These are phyloP conservation scores for Torulaspora microellipsoides DNA, from an alignment of 805 yeast species.

Conservation along the genomic window DNA sequence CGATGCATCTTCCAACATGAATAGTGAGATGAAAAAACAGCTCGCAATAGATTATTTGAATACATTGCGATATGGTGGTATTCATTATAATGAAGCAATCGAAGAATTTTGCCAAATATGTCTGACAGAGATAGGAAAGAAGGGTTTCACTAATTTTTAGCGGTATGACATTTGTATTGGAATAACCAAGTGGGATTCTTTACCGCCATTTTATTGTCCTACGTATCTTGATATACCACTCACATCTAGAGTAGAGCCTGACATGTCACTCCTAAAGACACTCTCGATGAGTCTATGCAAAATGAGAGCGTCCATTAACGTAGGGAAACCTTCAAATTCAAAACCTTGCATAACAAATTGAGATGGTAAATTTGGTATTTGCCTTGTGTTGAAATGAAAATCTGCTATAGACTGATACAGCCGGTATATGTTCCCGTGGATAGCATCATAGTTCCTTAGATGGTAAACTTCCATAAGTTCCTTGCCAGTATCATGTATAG, in stretches of 20 bases:
- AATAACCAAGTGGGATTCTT: no score
- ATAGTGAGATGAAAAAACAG: slow-evolving; percentile 39
- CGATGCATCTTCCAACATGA: slow-evolving; percentile 21
- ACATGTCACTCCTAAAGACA: background rate
- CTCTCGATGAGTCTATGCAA: no score
- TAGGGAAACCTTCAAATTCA: no score
- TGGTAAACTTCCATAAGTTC: slow-evolving; percentile 33
- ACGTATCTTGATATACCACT: slow-evolving; percentile 1
- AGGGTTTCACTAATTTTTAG: background rate
- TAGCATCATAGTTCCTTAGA: slow-evolving; percentile 31
- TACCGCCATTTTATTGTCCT: no score
- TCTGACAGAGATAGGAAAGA: slow-evolving; percentile 7
- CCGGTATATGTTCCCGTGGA: slow-evolving; percentile 30
- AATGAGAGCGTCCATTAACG: no score
- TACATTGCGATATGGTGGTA: slow-evolving; percentile 53
- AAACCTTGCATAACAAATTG: no score
- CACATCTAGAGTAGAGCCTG: slow-evolving; percentile 22
- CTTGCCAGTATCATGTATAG: slow-evolving; percentile 20
- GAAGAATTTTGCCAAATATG: slow-evolving; percentile 53
- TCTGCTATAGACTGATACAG: slow-evolving; percentile 32
- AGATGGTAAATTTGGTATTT: slow-evolving; percentile 1
- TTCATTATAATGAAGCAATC: slow-evolving; percentile 55
- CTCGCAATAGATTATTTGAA: slow-evolving; percentile 55
- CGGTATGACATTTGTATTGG: no score
- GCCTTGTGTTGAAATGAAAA: slow-evolving; percentile 30